phyloP scores from a whole-genome alignment of 768 basidiomycete genomes.

The Lactarius pseudohatsudake region DNA sequence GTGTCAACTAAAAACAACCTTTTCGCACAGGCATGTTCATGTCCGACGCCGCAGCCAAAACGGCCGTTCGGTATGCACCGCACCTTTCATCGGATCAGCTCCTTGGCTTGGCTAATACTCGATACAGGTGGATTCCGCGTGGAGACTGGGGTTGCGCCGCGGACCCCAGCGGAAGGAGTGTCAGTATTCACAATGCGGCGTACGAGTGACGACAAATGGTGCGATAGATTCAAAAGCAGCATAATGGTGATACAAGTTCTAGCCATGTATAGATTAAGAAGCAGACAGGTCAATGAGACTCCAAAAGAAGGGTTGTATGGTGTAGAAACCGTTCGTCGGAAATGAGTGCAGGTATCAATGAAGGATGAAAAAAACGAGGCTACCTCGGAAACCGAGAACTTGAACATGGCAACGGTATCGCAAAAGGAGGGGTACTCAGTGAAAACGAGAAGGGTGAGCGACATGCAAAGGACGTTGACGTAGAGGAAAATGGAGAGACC shows the following conservation, averaged over 20 bases:
- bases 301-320: slow-evolving; percentile 29
- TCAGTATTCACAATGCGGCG: slow-evolving; percentile 93
- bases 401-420: slow-evolving; percentile 31
- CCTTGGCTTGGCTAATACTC: neutral
- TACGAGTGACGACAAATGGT: slow-evolving; percentile 43
- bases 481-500: slow-evolving; percentile 31
- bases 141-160: slow-evolving; percentile 95
- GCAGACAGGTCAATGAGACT: slow-evolving; percentile 31
- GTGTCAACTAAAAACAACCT: neutral
- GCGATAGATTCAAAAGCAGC: slow-evolving; percentile 27
- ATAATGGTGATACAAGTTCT: slow-evolving; percentile 38
- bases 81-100: slow-evolving; percentile 4
- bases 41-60: slow-evolving; percentile 78
- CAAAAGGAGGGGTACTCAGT: slow-evolving; percentile 27
- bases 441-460: slow-evolving; percentile 18
- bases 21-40: slow-evolving; percentile 69
- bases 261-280: slow-evolving; percentile 33
- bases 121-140: slow-evolving; percentile 81
- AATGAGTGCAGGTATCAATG: slow-evolving; percentile 28
- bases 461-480: slow-evolving; percentile 29
- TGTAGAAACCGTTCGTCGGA: slow-evolving; percentile 23
- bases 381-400: slow-evolving; percentile 16
- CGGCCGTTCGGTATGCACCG: slow-evolving; percentile 77
- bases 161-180: slow-evolving; percentile 94
- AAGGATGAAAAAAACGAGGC: slow-evolving; percentile 10